phyloP scores from a whole-genome alignment of 805 yeast species.

The Nakazawaea ishiwadae region DNA sequence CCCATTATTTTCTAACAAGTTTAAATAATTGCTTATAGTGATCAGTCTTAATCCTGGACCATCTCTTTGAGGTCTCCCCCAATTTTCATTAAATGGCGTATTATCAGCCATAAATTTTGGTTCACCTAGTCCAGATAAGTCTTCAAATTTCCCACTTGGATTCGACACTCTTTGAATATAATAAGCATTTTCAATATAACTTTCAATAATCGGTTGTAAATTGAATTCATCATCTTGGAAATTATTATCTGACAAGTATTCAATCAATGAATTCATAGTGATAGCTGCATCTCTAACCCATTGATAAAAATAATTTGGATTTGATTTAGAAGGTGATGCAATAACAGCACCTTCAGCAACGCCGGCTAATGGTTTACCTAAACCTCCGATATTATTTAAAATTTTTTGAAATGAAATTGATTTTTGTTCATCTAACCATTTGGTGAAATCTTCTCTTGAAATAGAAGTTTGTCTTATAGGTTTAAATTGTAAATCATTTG shows the following conservation, averaged over 20 bases:
- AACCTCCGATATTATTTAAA: conserved; percentile 54
- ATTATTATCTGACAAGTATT: conserved; percentile 41
- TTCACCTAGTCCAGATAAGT: conserved; percentile 71
- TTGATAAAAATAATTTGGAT: conserved; percentile 82
- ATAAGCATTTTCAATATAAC: conserved; percentile 57
- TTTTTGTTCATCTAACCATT: conserved; percentile 44
- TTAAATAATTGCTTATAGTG: conserved; percentile 54
- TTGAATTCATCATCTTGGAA: conserved; percentile 20
- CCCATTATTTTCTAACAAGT: conserved; percentile 31
- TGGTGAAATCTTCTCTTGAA: conserved; percentile 33
- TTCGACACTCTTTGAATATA: conserved; percentile 63
- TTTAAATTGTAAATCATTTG: background rate
- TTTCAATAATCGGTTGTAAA: conserved; percentile 34
- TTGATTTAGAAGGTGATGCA: conserved; percentile 71
- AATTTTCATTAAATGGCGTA: conserved; percentile 51
- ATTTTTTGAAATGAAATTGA: conserved; percentile 40
- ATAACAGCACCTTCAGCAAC: conserved; percentile 68
- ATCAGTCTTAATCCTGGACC: conserved; percentile 84
- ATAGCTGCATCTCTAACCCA: conserved; percentile 93
- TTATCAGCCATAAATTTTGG: conserved; percentile 79
- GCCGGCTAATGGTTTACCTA: conserved; percentile 19
- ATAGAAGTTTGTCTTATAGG: conserved; percentile 12
- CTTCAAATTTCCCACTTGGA: conserved; percentile 58
- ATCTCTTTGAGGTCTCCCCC: conserved; percentile 97
- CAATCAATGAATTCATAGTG: conserved; percentile 61